phyloP scores from a whole-genome alignment of 805 yeast species.

The Kregervanrija delftensis region DNA sequence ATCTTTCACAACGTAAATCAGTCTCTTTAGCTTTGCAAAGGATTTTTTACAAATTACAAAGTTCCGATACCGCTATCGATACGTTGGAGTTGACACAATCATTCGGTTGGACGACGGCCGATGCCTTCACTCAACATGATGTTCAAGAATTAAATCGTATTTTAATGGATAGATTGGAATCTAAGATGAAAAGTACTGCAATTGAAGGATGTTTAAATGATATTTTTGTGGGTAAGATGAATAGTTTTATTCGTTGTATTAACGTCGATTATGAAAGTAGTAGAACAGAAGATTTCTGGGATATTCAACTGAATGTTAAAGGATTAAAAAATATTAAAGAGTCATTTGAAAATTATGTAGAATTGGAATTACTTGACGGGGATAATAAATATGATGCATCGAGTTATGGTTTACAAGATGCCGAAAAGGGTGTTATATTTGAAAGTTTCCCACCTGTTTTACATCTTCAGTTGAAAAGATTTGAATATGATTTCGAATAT shows the following conservation, averaged over 20 bases:
- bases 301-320: conserved; percentile 90
- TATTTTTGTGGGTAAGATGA: conserved; percentile 95
- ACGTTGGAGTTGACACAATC: conserved; percentile 83
- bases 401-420: conserved; percentile 86
- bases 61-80: conserved; percentile 69
- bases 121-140: conserved; percentile 96
- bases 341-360: conserved; percentile 81
- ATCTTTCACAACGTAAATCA: conserved; percentile 33
- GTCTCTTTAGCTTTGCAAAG: conserved; percentile 86
- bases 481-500: conserved; percentile 86
- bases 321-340: conserved; percentile 64
- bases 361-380: conserved; percentile 83
- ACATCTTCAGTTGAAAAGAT: conserved; percentile 88
- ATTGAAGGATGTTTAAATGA: conserved; percentile 72
- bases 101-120: conserved; percentile 96
- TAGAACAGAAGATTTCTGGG: conserved; percentile 95
- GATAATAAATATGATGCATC: conserved; percentile 95
- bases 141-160: conserved; percentile 95
- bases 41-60: conserved; percentile 72
- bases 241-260: conserved; percentile 85
- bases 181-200: conserved; percentile 81
- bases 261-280: conserved; percentile 91
- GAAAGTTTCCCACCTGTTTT: conserved; percentile 86
- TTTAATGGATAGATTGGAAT: conserved; percentile 88
- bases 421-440: conserved; percentile 92